Conservation (phyloP, 805 yeast species). For the Clavispora phyllophila region DNA sequence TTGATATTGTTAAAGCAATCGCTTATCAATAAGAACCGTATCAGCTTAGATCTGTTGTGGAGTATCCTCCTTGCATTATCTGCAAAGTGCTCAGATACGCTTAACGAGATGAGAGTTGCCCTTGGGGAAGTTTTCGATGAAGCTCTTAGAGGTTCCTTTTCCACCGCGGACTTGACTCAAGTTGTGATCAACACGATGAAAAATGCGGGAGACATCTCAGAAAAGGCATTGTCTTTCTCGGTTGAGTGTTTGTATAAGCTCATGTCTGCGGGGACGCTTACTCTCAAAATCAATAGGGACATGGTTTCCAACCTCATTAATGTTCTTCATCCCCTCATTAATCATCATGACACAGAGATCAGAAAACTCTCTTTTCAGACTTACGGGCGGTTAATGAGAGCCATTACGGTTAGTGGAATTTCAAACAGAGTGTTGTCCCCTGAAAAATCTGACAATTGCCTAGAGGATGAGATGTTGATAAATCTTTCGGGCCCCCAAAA, state of each 20-base stretch:
- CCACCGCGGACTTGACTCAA: conserved; percentile 17
- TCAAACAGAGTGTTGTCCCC: conserved; percentile 11
- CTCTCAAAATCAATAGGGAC: conserved; percentile 15
- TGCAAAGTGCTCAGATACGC: conserved; percentile 4
- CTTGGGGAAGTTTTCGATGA: conserved; percentile 28
- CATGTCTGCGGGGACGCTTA: conserved; percentile 15
- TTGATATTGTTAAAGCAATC: conserved; percentile 33
- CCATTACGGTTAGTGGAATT: conserved; percentile 12
- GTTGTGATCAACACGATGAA: conserved; percentile 14
- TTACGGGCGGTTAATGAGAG: conserved; percentile 32
- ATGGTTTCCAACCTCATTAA: conserved; percentile 24
- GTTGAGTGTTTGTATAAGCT: conserved; percentile 25
- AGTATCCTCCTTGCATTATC: conserved; percentile 18
- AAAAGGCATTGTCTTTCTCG: conserved; percentile 14
- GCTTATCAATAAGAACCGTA: conserved; percentile 21
- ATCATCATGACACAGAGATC: conserved; percentile 29
- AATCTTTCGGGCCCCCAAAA: conserved; percentile 39
- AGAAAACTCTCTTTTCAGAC: conserved; percentile 34
- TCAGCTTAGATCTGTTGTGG: conserved; percentile 23
- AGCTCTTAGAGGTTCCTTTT: conserved; percentile 22
- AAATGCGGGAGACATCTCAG: background rate
- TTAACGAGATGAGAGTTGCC: conserved; percentile 21
- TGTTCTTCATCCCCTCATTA: conserved; percentile 21
- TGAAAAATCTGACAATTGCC: conserved; percentile 4
- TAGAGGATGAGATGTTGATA: conserved; percentile 27